phyloP scores from a whole-genome alignment of 768 basidiomycete genomes.

The Suillus subluteus region DNA sequence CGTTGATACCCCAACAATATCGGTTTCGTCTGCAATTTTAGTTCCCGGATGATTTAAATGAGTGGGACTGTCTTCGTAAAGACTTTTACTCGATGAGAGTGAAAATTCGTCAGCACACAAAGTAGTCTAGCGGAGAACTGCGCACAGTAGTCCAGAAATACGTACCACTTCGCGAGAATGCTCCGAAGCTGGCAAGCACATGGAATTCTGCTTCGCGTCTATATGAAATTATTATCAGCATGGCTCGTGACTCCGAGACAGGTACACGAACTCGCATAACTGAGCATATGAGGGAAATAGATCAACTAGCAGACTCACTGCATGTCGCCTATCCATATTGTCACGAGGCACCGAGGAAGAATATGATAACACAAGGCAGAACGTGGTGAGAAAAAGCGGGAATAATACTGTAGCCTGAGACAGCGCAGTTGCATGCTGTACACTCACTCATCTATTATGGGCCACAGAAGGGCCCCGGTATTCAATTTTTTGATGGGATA shows the following conservation, averaged over 20 bases:
- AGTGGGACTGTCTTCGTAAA: neutral
- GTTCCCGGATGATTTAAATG: neutral
- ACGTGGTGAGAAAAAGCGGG: conserved; percentile 12
- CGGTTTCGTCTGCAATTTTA: neutral
- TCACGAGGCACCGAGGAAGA: conserved; percentile 17
- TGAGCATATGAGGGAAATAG: neutral
- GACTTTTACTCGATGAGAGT: neutral
- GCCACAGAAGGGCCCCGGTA: neutral
- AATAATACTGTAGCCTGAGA: conserved; percentile 5
- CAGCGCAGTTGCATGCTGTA: conserved; percentile 6
- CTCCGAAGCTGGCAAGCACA: neutral
- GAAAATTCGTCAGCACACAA: neutral
- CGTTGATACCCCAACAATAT: neutral
- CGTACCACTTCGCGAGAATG: neutral
- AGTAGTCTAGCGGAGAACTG: neutral
- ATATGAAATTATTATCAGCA: neutral
- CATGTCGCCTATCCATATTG: neutral
- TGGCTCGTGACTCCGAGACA: neutral
- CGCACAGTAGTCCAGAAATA: neutral
- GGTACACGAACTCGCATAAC: neutral
- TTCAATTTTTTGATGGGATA: neutral
- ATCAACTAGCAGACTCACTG: neutral
- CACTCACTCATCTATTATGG: conserved; percentile 1
- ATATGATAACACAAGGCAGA: conserved; percentile 1
- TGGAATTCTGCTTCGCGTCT: neutral